These are phyloP conservation scores for Plectosphaerella cucumerina DNA, from an alignment of 2,329 filamentous ascomycete species.

Conservation along the genomic window DNA sequence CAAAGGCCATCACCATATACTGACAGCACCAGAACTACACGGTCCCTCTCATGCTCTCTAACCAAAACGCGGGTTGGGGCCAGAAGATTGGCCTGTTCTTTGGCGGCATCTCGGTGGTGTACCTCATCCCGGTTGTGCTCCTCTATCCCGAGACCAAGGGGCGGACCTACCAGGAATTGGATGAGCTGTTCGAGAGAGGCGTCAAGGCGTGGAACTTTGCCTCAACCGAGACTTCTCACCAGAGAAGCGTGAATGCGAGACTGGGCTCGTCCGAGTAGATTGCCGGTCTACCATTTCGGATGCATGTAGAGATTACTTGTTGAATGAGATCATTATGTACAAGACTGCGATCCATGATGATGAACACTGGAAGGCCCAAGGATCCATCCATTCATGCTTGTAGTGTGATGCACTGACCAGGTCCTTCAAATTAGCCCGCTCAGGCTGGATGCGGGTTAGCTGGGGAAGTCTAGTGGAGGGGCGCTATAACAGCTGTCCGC, in stretches of 20 bases:
- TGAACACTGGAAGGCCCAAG: too few relatives aligned
- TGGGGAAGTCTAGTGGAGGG: too few relatives aligned
- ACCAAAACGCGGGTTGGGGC: slow-evolving; percentile 9
- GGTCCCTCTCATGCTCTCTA: slow-evolving; percentile 8
- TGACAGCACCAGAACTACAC: slow-evolving; percentile 1
- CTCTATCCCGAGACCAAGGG: slow-evolving; percentile 16
- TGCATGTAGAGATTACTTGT: too few relatives aligned
- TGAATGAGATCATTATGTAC: too few relatives aligned
- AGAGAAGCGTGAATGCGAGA: not conserved
- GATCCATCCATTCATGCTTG: too few relatives aligned
- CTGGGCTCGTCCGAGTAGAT: not conserved
- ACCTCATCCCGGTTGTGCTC: slow-evolving; percentile 8
- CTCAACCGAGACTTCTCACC: not conserved
- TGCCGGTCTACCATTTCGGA: not conserved
- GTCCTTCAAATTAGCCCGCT: too few relatives aligned
- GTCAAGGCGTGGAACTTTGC: slow-evolving; percentile 15
- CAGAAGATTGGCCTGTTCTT: slow-evolving; percentile 13
- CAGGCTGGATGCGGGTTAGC: too few relatives aligned
- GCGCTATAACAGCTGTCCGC: too few relatives aligned
- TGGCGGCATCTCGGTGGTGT: slow-evolving; percentile 15
- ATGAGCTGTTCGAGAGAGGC: slow-evolving; percentile 14
- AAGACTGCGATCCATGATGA: too few relatives aligned
- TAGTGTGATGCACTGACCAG: too few relatives aligned
- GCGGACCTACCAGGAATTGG: slow-evolving; percentile 15
- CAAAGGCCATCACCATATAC: too few relatives aligned